phyloP scores from a whole-genome alignment of 306 rosid genomes.

The Acacia melanoxylon region DNA sequence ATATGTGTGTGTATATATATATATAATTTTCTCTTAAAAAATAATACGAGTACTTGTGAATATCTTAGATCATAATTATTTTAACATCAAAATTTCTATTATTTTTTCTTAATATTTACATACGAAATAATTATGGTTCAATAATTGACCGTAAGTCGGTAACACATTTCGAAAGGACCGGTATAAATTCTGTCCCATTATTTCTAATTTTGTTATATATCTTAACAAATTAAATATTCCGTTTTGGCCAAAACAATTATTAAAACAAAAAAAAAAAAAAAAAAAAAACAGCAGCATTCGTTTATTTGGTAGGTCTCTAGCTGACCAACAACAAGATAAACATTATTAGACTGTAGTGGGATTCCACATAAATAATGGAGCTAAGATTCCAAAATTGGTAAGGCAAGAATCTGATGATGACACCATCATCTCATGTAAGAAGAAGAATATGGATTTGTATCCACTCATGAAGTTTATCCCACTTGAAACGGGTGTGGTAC shows the following conservation, averaged over 20 bases:
- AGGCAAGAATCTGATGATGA: neutral
- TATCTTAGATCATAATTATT: neutral
- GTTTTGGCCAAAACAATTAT: too few species aligned
- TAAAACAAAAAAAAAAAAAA: too few species aligned
- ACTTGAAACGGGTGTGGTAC: neutral
- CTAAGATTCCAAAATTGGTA: neutral
- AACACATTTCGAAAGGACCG: neutral
- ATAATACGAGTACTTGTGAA: too few species aligned
- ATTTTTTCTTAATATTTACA: too few species aligned
- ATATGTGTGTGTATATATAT: too few species aligned
- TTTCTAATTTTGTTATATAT: neutral
- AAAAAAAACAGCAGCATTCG: neutral
- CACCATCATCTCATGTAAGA: neutral
- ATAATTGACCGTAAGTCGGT: neutral
- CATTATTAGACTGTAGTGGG: neutral
- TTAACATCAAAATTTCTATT: too few species aligned
- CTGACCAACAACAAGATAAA: neutral
- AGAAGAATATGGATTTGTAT: neutral
- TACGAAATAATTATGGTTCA: too few species aligned
- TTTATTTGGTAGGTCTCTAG: neutral
- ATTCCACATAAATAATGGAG: neutral
- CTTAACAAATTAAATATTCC: too few species aligned
- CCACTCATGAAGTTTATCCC: neutral
- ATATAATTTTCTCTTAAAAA: too few species aligned
- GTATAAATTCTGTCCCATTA: neutral